Base-by-base conservation (phyloP, 2,329 filamentous ascomycete genomes). In the Clonostachys solani region DNA sequence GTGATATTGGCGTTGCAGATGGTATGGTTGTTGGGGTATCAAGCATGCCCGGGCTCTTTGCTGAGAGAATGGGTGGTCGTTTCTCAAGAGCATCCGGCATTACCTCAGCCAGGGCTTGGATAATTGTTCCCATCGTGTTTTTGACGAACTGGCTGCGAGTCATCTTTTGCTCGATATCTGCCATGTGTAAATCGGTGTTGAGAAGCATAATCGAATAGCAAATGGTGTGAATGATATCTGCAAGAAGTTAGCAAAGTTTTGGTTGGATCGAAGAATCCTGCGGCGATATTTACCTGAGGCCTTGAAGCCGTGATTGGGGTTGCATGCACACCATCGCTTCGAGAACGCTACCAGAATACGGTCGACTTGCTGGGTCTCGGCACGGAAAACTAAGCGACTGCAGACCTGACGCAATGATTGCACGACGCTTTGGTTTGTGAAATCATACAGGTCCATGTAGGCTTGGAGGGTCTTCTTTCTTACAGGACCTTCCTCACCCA, bases 151-250 rank as follows among this genome's bases (percentile, higher is more conserved):
- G 92, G 52, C 79, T 86, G 47, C 88, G 83, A 2, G 92, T 97
- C 94, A 99, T 99, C 72, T 95, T 95, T 57, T 88, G 84, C 51
- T 95, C 91, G 56, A 97, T 96, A 61, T 97, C 92, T 49, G 92
- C 94, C 60, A 97, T 68, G 60, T 99, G 92, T 47, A 99, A 74
- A 71, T 99, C 94, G 34, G 94, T 99, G 60, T 99, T 99, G 52
- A 99, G 78, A 12, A 99, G 77, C 60, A 99, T 85, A 53, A 99
- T 83, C 1, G 94, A 96, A 66, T 97, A 99, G 68, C 90, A 95
- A 53, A 97, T 95, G 19, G 92, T 96, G 64, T 99, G 92, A 16
- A 99, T 92, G 43, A 97, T 87, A 70, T 97, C 92, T 87, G 46
- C 44, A 43, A 34, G 51, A 7, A 12, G 18, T 53, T 75, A 40